phyloP scores from a whole-genome alignment of 2,329 filamentous ascomycete genomes.

The Geosmithia flava region DNA sequence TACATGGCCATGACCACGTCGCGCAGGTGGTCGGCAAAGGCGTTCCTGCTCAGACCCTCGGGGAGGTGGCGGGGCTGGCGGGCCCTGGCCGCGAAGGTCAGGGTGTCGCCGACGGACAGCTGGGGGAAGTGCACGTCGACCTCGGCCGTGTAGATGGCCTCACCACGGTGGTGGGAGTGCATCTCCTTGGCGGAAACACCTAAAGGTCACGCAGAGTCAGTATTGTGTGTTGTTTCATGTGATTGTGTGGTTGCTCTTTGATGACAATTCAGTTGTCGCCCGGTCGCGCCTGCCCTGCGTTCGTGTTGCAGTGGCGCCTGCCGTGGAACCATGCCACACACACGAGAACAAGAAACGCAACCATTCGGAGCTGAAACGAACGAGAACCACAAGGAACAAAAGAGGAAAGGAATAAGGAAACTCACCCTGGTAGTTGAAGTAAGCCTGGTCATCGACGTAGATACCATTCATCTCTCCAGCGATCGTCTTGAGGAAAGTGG shows the following conservation, averaged over 20 bases:
- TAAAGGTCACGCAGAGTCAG: constrained; percentile 9
- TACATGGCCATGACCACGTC: constrained; percentile 68
- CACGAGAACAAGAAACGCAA: too few species aligned
- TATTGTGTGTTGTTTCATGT: too few species aligned
- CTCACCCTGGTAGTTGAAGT: constrained; percentile 72
- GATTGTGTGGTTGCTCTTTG: too few species aligned
- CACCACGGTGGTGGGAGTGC: constrained; percentile 66
- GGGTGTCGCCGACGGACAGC: constrained; percentile 65
- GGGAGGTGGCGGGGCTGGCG: constrained; percentile 52
- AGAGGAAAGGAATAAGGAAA: background rate
- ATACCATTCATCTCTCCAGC: constrained; percentile 76
- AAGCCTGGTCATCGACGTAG: constrained; percentile 53
- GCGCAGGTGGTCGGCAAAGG: constrained; percentile 49
- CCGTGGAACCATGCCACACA: too few species aligned
- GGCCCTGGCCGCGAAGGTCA: constrained; percentile 64
- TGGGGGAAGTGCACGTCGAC: constrained; percentile 73
- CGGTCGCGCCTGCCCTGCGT: too few species aligned
- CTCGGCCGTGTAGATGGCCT: constrained; percentile 79
- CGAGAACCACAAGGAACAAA: background rate
- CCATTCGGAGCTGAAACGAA: too few species aligned
- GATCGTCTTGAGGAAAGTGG: constrained; percentile 75
- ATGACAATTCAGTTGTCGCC: too few species aligned
- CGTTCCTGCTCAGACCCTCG: constrained; percentile 37
- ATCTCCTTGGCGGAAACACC: constrained; percentile 60
- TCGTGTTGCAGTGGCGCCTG: background rate